These are phyloP conservation scores for Lobosporangium transversale DNA, from an alignment of 192 early-diverging fungal genomes.

Conservation along the genomic window DNA sequence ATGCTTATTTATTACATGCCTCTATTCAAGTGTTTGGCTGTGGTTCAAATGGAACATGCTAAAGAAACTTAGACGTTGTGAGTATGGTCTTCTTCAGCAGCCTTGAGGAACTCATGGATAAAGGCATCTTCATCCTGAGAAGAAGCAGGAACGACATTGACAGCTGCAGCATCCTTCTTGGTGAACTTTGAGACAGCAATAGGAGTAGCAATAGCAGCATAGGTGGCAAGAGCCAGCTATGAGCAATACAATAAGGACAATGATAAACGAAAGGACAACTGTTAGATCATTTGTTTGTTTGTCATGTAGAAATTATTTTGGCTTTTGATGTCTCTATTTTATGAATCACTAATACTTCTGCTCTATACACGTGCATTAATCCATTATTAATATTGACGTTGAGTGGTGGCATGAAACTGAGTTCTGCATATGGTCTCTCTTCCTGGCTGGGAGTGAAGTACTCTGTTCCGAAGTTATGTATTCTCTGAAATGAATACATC, in stretches of 20 bases:
- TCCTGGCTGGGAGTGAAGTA: too few species aligned
- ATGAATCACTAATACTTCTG: too few species aligned
- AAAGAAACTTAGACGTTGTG: constrained; percentile 41
- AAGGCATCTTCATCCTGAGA: constrained; percentile 53
- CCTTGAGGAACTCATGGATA: constrained; percentile 54
- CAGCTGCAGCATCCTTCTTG: constrained; percentile 43
- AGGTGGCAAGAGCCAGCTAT: constrained; percentile 54
- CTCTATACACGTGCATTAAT: too few species aligned
- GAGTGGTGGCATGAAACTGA: too few species aligned
- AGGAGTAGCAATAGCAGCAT: constrained; percentile 41
- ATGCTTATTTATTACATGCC: neutral
- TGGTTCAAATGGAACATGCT: neutral
- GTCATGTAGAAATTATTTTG: neutral
- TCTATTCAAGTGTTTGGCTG: too few species aligned
- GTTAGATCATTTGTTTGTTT: neutral
- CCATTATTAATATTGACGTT: too few species aligned
- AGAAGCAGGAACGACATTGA: constrained; percentile 36
- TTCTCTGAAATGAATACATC: too few species aligned
- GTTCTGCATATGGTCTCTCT: too few species aligned
- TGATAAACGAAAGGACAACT: neutral
- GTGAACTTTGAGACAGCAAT: constrained; percentile 17
- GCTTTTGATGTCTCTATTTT: too few species aligned
- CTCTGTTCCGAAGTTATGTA: too few species aligned
- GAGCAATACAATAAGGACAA: too few species aligned
- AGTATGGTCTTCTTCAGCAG: constrained; percentile 43